A percentile compares a stretch with the other conserved stretches of the same genome.
Evolutionary conservation across 495 filamentous ascomycete genomes (phyloP).

Genomic region (Daldinia caldariorum): DNA sequence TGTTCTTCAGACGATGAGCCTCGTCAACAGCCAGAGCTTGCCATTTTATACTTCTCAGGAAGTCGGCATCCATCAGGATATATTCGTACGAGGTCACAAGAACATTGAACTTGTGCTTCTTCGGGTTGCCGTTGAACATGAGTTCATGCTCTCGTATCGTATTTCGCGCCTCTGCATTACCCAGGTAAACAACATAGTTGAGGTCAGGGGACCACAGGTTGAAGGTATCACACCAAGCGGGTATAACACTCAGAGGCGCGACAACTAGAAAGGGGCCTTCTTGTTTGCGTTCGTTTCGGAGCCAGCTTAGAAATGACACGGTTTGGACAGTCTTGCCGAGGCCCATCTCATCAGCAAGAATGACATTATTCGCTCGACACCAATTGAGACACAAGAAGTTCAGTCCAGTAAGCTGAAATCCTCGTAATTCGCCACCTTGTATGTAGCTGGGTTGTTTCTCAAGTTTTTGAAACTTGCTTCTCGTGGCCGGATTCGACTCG

Average conservation of each 20-base stretch:
- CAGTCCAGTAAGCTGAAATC: slow-evolving; percentile 92
- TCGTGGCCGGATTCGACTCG: slow-evolving; percentile 78
- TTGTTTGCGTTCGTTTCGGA: slow-evolving; percentile 88
- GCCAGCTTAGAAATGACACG: slow-evolving; percentile 95
- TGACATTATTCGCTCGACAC: slow-evolving; percentile 90
- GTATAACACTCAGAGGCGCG: slow-evolving; percentile 93
- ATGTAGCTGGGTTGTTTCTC: slow-evolving; percentile 85
- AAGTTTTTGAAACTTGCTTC: slow-evolving; percentile 74
- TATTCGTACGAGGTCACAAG: slow-evolving; percentile 97
- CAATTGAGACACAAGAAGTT: slow-evolving; percentile 97
- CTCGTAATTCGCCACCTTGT: slow-evolving; percentile 83
- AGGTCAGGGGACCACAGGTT: slow-evolving; percentile 95
- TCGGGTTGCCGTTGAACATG: slow-evolving; percentile 81
- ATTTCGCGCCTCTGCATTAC: slow-evolving; percentile 79
- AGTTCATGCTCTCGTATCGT: slow-evolving; percentile 90
- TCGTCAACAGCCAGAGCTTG: slow-evolving; percentile 97
- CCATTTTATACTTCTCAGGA: slow-evolving; percentile 90
- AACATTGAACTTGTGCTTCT: slow-evolving; percentile 91
- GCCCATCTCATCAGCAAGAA: slow-evolving; percentile 98
- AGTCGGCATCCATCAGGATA: slow-evolving; percentile 79
- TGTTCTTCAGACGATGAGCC: slow-evolving; percentile 96
- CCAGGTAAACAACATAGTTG: slow-evolving; percentile 97
- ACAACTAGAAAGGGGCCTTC: slow-evolving; percentile 96
- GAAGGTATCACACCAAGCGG: slow-evolving; percentile 97
- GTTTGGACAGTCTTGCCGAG: slow-evolving; percentile 98